Conservation (phyloP, 164 flowering plant species). For the Macadamia tetraphylla region DNA sequence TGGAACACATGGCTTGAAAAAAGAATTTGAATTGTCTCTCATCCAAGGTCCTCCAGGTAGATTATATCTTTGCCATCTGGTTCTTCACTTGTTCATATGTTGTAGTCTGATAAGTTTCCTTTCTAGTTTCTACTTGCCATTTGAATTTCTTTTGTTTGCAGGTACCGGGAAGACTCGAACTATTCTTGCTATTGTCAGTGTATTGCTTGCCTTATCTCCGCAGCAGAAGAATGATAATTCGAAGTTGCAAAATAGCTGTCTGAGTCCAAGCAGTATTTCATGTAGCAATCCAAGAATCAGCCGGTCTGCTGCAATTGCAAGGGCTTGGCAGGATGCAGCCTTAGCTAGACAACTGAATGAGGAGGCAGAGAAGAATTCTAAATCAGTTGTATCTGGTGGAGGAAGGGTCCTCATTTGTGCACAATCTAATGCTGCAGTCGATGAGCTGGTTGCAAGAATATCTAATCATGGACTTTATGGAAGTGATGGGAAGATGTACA, state of each 20-base stretch:
- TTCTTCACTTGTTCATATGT: neutral
- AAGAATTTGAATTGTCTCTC: conserved; percentile 61
- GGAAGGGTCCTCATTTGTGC: conserved; percentile 93
- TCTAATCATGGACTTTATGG: conserved; percentile 73
- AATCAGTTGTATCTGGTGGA: conserved; percentile 32
- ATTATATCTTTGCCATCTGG: neutral
- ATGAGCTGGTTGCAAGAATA: conserved; percentile 87
- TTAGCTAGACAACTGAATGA: conserved; percentile 67
- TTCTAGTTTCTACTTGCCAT: neutral
- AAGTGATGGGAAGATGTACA: conserved; percentile 64
- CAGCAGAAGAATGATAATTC: conserved; percentile 20
- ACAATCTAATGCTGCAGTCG: conserved; percentile 99
- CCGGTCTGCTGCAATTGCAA: conserved; percentile 68
- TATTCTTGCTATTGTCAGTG: conserved; percentile 84
- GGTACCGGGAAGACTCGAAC: conserved; percentile 98
- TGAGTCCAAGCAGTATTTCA: conserved; percentile 19
- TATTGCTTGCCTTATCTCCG: conserved; percentile 53
- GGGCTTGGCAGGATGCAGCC: conserved; percentile 98
- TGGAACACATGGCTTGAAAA: conserved; percentile 34
- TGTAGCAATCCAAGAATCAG: conserved; percentile 34
- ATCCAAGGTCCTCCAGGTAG: conserved; percentile 99
- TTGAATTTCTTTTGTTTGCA: conserved; percentile 21
- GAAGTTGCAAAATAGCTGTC: conserved; percentile 12
- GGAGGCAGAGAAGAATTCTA: conserved; percentile 33
- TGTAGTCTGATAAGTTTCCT: neutral